Evolutionary conservation across 257 asterid species (phyloP).

Genomic region (Eustoma russellianum): DNA sequence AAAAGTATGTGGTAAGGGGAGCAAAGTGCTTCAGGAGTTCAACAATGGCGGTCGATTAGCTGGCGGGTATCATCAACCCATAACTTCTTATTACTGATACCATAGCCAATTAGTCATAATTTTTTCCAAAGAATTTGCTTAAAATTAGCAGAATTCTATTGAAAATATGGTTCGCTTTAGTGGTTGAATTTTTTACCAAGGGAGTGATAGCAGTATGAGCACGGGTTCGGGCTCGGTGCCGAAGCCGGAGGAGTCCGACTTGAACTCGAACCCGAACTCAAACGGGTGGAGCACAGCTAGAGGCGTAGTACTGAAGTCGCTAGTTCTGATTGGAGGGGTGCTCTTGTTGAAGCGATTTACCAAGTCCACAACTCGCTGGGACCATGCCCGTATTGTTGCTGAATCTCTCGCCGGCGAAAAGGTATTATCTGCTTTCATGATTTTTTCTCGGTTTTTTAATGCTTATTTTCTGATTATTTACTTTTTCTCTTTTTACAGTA

Average conservation of each 20-base stretch:
- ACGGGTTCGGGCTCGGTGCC: conserved; percentile 56
- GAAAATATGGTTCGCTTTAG: conserved; percentile 2
- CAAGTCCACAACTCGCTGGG: conserved; percentile 98
- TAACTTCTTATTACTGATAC: background rate
- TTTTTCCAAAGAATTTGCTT: background rate
- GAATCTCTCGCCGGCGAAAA: conserved; percentile 93
- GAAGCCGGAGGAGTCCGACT: conserved; percentile 29
- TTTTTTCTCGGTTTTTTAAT: background rate
- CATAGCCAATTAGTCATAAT: background rate
- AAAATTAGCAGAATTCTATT: background rate
- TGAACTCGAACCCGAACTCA: conserved; percentile 38
- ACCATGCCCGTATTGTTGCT: conserved; percentile 85
- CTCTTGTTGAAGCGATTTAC: conserved; percentile 73
- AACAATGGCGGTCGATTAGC: background rate
- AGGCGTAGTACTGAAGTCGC: conserved; percentile 66
- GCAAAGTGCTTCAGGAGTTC: background rate
- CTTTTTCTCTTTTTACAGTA: background rate
- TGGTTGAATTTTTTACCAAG: background rate
- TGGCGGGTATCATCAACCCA: background rate
- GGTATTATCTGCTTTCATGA: conserved; percentile 20
- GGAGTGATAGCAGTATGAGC: conserved; percentile 34
- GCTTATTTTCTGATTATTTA: background rate
- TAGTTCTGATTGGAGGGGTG: conserved; percentile 86
- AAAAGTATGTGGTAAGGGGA: conserved; percentile 1
- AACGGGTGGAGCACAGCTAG: conserved; percentile 67